A percentile compares a stretch with the other conserved stretches of the same genome.
Conservation (phyloP, 352 stramenopile genomes). For the Elongisporangium senticosum region DNA sequence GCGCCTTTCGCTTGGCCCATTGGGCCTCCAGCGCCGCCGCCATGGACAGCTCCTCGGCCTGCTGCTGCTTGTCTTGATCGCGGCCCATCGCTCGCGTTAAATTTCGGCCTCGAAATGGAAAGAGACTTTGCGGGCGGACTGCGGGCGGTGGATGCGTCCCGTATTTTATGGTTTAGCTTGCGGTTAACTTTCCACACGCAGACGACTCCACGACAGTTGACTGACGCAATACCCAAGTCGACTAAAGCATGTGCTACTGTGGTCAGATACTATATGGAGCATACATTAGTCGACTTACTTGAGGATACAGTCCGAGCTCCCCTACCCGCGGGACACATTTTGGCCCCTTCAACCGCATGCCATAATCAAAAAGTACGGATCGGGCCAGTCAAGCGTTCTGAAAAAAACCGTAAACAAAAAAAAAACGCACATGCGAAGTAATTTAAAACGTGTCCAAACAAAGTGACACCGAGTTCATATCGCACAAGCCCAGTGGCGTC, state of each 20-base stretch:
- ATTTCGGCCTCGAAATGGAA: not conserved
- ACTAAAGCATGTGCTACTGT: not conserved
- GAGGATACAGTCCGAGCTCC: not conserved
- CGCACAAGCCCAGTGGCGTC: too few species aligned
- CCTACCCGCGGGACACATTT: not conserved
- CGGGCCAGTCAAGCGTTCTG: not conserved
- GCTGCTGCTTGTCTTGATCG: not conserved
- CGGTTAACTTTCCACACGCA: not conserved
- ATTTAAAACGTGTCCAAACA: not conserved
- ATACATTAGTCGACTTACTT: not conserved
- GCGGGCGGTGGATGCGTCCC: not conserved
- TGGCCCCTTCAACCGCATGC: not conserved
- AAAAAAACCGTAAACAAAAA: not conserved
- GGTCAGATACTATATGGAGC: too few species aligned
- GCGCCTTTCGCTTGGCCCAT: slow-evolving; percentile 30
- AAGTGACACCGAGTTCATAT: not conserved
- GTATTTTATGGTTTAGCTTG: not conserved
- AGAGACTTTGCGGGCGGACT: not conserved
- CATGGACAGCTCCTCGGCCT: slow-evolving; percentile 18
- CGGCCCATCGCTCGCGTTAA: not conserved
- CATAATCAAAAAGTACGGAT: not conserved
- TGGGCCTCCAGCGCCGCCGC: slow-evolving; percentile 27
- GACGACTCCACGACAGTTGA: not conserved
- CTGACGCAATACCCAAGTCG: not conserved
- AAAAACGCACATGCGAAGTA: not conserved